These are phyloP conservation scores for Sporisorium graminicola DNA, from an alignment of 1,284 basidiomycete species.

Conservation along the genomic window DNA sequence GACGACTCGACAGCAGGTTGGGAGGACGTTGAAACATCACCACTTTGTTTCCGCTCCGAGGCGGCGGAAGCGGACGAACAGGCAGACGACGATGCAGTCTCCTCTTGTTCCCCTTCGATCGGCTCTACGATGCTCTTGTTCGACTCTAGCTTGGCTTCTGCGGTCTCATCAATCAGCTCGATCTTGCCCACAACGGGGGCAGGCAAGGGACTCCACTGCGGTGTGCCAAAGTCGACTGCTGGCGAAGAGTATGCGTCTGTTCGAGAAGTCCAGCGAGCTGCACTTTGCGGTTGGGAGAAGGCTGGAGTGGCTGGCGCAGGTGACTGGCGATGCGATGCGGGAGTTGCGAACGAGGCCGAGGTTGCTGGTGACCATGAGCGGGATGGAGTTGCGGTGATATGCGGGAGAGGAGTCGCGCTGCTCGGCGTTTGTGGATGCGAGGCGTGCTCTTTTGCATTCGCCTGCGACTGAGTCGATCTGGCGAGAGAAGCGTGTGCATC, in stretches of 20 bases:
- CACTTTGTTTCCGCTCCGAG: conserved; percentile 24
- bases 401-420: not conserved
- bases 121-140: not conserved
- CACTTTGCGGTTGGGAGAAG: not conserved
- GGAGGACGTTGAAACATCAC: conserved; percentile 21
- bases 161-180: not conserved
- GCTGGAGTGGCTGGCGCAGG: not conserved
- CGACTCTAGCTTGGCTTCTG: not conserved
- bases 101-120: conserved; percentile 12
- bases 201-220: conserved; percentile 18
- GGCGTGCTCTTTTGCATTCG: not conserved
- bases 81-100: conserved; percentile 6
- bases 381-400: conserved; percentile 9
- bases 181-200: not conserved
- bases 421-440: conserved; percentile 14
- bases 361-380: conserved; percentile 26
- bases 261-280: not conserved
- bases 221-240: conserved; percentile 18
- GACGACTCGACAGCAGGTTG: not conserved
- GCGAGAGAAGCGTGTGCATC: not conserved
- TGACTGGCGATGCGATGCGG: conserved; percentile 15
- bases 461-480: not conserved
- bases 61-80: conserved; percentile 18
- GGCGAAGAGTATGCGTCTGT: not conserved
- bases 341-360: conserved; percentile 23